Evolutionary conservation across 192 early-diverging fungal species (phyloP), one percentile per base, ranked within the genome.

Genomic region (Coemansia sp.): DNA sequence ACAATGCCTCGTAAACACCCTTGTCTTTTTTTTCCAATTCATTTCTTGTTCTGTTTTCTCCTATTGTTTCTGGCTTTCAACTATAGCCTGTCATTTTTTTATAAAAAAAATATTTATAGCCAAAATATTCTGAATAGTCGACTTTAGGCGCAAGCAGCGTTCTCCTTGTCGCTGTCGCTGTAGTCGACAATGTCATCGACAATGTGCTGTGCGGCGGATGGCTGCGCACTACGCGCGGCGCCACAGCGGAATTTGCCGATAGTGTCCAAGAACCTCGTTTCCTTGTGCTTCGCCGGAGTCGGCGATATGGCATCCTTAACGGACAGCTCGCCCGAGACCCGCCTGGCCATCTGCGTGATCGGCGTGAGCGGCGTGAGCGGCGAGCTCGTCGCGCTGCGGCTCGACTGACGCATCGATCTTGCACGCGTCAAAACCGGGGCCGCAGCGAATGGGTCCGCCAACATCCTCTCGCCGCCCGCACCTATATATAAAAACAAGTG

Each of bases 131-230:
- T 5, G 8, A 14, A n/a, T 5, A 42, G 16, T 14, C 8, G 16
- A 31, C 12, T 18, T 38, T 67, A 67, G 0, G 45, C 48, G 10
- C 42, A 47, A 10, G 43, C 32, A 1, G 47, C 35, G 31, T 73
- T 74, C 44, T 72, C 73, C 18, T 59, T 70, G 14, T 79, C 76
- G 46, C 58, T 67, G 22, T 60, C 75, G 48, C 68, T 69, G 62
- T 40, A 60, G 32, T 79, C 76, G 6, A 79, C 56, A 38, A 79
- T 79, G 31, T 77, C 74, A 40, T 77, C 74, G 9, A 65, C 65
- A 22, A 62, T 9, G 29, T 10, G 46, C 19, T 24, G 23, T 16
- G 25, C 18, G 12, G 40, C 44, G 21, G 27, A 10, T 23, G 40
- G n/a, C 4, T 32, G 48, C 14, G 6, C 5, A 1, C 23, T 10